Evolutionary conservation across 1,139 yeast species (phyloP).

Genomic region (Candida mesenterica): DNA sequence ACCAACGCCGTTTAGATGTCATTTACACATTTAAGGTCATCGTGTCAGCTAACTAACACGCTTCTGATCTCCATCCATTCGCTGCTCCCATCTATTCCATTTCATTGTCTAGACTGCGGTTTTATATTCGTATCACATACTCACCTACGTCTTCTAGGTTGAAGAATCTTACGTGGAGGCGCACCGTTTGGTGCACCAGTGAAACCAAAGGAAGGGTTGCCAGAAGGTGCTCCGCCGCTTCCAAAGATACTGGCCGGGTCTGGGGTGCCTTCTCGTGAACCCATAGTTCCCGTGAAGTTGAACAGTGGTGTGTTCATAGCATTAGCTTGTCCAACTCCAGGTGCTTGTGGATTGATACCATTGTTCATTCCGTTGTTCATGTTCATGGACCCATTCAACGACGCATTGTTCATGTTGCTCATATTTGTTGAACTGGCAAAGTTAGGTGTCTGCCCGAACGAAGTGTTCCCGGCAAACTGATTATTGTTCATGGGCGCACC

Average conservation of each 20-base stretch:
- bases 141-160: slow-evolving; percentile 8
- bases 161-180: slow-evolving; percentile 7
- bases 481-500: background rate
- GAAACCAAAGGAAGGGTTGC: background rate
- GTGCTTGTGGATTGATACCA: slow-evolving; percentile 5
- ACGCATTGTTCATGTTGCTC: slow-evolving; percentile 1
- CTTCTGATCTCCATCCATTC: too few species aligned
- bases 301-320: slow-evolving; percentile 7
- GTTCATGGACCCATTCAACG: slow-evolving; percentile 1
- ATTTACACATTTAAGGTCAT: too few species aligned
- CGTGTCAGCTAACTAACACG: too few species aligned
- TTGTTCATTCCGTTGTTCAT: slow-evolving; percentile 5
- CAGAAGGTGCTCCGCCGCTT: slow-evolving; percentile 1
- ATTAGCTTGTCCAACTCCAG: too few species aligned
- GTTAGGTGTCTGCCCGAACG: background rate
- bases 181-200: slow-evolving; percentile 2
- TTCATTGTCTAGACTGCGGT: too few species aligned
- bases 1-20: too few species aligned
- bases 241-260: slow-evolving; percentile 25
- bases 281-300: slow-evolving; percentile 9
- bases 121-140: too few species aligned
- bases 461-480: slow-evolving; percentile 8
- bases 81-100: too few species aligned
- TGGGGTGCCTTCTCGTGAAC: slow-evolving; percentile 25
- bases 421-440: slow-evolving; percentile 5